Evolutionary conservation across 2,329 filamentous ascomycete species (phyloP), one percentile per base, ranked within the genome.

Genomic region (Aspergillus sp.): DNA sequence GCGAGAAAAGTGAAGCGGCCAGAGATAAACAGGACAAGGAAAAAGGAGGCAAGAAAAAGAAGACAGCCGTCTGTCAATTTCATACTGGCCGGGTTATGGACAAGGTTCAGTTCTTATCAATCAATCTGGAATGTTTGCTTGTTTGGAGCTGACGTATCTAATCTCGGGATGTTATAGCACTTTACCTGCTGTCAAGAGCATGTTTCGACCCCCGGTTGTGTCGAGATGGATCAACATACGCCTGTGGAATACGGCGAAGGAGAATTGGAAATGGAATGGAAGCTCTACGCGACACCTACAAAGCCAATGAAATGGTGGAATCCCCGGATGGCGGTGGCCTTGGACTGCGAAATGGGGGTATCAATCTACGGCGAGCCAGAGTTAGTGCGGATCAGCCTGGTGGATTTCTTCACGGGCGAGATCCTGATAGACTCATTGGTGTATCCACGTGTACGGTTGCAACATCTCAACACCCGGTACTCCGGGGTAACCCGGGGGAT

Each of bases 271-370:
- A 10, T 6, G 5, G 32, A 35, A 23, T 45, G 43, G 46, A 23
- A 25, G 4, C 20, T 53, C 1, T 38, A 43, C 13, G 12, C 38
- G 30, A 50, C 51, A 2, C 45, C 45, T 23, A 38, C 20, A 3
- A 22, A 33, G n/a, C 42, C 23, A 7, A 25, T 12, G 6, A 35
- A 19, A 10, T 38, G 32, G 10, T 13, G n/a, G 13, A 9, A 39
- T 9, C n/a, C 43, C 3, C 53, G 51, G 2, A 13, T 15, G 2
- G 64, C 60, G 2, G 70, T 81, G 3, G 75, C 72, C 0, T 61
- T 82, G 3, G 77, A 80, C 51, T 81, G 78, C 52, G 78, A 81
- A 53, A 80, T 81, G 76, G 58, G 78, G 13, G 70, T 65, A 0
- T 63, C 73, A 1, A 53, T 55, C 7, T 62, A 62, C 4, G 70